A percentile compares a stretch with the other conserved stretches of the same genome.
Conservation (phyloP, 306 rosid genomes). For the Vicia villosa region DNA sequence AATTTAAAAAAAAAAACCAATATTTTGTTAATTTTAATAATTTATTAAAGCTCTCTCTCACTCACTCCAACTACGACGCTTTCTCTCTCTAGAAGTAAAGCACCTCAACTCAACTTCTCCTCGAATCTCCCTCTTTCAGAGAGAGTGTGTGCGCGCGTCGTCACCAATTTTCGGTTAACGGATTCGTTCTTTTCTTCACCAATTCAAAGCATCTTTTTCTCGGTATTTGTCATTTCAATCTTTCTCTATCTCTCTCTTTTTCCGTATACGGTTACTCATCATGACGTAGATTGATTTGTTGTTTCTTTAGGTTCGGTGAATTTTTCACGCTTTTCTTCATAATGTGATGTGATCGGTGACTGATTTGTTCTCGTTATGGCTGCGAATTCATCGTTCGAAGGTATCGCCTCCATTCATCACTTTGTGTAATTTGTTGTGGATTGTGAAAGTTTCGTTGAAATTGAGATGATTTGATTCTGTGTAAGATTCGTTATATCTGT, state of each 20-base stretch:
- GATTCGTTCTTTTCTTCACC: constrained; percentile 52
- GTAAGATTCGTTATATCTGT: constrained; percentile 35
- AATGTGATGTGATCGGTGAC: constrained; percentile 54
- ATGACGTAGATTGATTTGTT: constrained; percentile 39
- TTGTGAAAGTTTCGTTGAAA: constrained; percentile 12
- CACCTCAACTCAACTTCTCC: constrained; percentile 16
- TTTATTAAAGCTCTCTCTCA: constrained; percentile 25
- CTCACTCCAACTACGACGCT: constrained; percentile 8
- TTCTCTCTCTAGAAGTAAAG: constrained; percentile 37
- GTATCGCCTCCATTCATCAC: constrained; percentile 39
- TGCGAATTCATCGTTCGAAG: constrained; percentile 71
- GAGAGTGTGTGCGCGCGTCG: constrained; percentile 20
- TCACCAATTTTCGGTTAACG: constrained; percentile 42
- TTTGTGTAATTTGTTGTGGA: constrained; percentile 23
- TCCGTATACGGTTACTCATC: constrained; percentile 12
- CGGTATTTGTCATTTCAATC: constrained; percentile 61
- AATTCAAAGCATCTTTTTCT: constrained; percentile 52
- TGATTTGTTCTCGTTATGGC: constrained; percentile 45
- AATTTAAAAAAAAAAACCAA: too few relatives aligned
- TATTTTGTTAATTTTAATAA: too few relatives aligned
- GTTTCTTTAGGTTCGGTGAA: constrained; percentile 50
- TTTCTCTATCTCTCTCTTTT: constrained; percentile 32
- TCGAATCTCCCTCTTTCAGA: constrained; percentile 47
- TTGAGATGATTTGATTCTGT: neutral
- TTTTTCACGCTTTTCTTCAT: constrained; percentile 46